Conservation (phyloP, 73 alveolate genomes). For the Tetrahymena borealis region DNA sequence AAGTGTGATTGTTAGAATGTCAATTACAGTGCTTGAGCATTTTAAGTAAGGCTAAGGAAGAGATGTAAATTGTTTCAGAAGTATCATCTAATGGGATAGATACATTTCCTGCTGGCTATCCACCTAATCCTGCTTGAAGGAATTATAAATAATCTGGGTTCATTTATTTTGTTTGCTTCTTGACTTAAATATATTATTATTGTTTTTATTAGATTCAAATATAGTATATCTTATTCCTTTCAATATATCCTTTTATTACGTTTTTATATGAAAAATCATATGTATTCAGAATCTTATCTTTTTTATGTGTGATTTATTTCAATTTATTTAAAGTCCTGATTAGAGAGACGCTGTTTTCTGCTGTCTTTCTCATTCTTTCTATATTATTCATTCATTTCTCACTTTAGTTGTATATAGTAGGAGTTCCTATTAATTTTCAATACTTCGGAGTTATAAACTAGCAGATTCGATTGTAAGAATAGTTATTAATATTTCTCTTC, state of each 20-base stretch:
- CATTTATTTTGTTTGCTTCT: not conserved
- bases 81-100: conserved; percentile 52
- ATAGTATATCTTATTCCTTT: not conserved
- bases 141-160: not conserved
- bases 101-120: not conserved
- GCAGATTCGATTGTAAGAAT: too few species aligned
- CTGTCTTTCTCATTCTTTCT: not conserved
- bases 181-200: not conserved
- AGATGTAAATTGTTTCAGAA: conserved; percentile 72
- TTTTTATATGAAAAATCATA: not conserved
- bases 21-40: conserved; percentile 54
- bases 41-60: conserved; percentile 78
- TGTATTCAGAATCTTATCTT: not conserved
- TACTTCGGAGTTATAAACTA: too few species aligned
- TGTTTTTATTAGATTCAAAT: not conserved
- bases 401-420: not conserved
- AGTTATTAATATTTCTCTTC: too few species aligned
- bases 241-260: not conserved
- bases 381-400: not conserved
- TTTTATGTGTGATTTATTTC: not conserved
- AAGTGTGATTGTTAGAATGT: not conserved
- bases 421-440: too few species aligned
- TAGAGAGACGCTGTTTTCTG: not conserved
- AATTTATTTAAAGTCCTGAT: not conserved
- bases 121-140: not conserved